Evolutionary conservation across 495 filamentous ascomycete species (phyloP), one percentile per base, ranked within the genome.

Genomic region (Daldinia concentrica): DNA sequence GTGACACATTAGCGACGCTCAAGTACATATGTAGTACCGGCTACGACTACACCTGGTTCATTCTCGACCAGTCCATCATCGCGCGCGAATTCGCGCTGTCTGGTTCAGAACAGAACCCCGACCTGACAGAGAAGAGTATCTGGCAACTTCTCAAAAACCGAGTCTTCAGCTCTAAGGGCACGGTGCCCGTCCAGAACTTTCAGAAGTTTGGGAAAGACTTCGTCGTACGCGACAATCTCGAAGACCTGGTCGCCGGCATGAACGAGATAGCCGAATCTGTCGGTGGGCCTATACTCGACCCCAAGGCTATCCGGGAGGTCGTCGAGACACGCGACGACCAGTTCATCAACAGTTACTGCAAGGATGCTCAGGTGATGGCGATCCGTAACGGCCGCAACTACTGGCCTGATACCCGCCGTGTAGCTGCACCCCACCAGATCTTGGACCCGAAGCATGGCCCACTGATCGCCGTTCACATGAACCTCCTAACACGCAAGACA

Each of bases 21-120:
- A 83, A 84, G 73, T 62, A 86, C 63, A 86, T 86, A 71, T 85
- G 84, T 76, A 71, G 72, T 61, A 86, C 84, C 0, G 84, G 84
- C 2, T 81, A 86, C 77, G 83, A 85, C 73, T 86, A 86, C 76
- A 82, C 79, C 11, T 86, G 84, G 84, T 86, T 86, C 70, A 79
- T 86, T 52, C 76, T 83, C n/a, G 78, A 83, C 75, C 82, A 82
- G 58, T 74, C 73, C 69, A 86, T 86, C 72, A 79, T 86, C 58
- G 81, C 82, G 32, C 78, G 82, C 36, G 84, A 86, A 72, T 86
- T 86, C 50, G 83, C 82, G 37, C 81, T 86, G 14, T 86, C 84
- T 0, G 84, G 84, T 8, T 86, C 84, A 1, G 84, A 86, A 68
- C 84, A 86, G 66, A 86, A 86, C 77, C 81, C 82, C 8, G 84